Evolutionary conservation across 1,284 basidiomycete species (phyloP).

Genomic region (Cutaneotrichosporon cyanovorans): DNA sequence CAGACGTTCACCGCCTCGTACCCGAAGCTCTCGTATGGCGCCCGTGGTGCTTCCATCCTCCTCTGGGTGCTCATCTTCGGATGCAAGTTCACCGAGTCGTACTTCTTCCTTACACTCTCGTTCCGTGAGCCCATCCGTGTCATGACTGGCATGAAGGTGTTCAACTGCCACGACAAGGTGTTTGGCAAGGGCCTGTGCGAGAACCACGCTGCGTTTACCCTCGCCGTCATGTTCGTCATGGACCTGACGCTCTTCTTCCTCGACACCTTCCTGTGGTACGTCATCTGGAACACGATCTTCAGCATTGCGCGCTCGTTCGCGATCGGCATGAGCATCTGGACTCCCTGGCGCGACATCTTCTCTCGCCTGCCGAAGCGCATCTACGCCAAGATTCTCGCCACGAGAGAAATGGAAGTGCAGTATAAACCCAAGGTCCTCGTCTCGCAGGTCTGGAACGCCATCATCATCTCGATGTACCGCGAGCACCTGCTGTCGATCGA

Average conservation of each 20-base stretch:
- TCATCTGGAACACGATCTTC: constrained; percentile 93
- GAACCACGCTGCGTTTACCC: constrained; percentile 84
- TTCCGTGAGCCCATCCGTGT: constrained; percentile 81
- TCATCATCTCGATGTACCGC: constrained; percentile 99
- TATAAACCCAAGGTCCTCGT: constrained; percentile 97
- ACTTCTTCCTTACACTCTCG: constrained; percentile 90
- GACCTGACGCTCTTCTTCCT: constrained; percentile 90
- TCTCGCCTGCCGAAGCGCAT: constrained; percentile 87
- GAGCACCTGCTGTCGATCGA: constrained; percentile 93
- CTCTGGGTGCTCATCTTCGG: constrained; percentile 87
- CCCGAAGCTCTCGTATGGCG: constrained; percentile 57
- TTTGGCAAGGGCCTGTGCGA: constrained; percentile 72
- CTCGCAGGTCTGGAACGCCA: constrained; percentile 95
- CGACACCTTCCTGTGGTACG: constrained; percentile 92
- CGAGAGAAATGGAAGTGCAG: constrained; percentile 86
- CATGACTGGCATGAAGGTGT: constrained; percentile 89
- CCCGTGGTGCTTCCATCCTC: constrained; percentile 61
- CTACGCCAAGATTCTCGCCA: constrained; percentile 85
- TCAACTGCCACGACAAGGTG: constrained; percentile 72
- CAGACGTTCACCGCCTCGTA: constrained; percentile 95
- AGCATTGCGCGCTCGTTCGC: constrained; percentile 82
- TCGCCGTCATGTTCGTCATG: constrained; percentile 95
- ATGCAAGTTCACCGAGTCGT: constrained; percentile 89
- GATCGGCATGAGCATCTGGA: constrained; percentile 90
- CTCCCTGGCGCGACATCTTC: constrained; percentile 92